These are phyloP conservation scores for Stagonosporopsis rhizophila DNA, from an alignment of 2,329 filamentous ascomycete species.

Conservation along the genomic window DNA sequence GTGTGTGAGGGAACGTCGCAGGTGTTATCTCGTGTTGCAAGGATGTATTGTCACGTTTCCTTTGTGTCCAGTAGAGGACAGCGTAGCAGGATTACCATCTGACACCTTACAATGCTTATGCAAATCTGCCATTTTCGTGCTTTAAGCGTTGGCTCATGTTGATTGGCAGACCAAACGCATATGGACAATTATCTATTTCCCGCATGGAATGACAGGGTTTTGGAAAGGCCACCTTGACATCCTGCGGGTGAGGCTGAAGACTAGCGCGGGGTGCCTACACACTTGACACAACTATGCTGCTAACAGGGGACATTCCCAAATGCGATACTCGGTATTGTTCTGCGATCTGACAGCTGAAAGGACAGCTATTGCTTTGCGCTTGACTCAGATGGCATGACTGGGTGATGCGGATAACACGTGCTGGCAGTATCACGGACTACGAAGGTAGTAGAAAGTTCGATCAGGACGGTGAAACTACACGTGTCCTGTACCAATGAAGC, in stretches of 20 bases:
- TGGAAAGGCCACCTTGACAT: conserved; percentile 16
- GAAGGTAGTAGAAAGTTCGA: conserved; percentile 28
- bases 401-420: conserved; percentile 17
- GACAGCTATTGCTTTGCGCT: conserved; percentile 2
- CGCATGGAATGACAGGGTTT: conserved; percentile 9
- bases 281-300: background rate
- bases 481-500: conserved; percentile 40
- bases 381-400: background rate
- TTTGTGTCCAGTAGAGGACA: background rate
- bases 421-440: conserved; percentile 13
- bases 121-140: background rate
- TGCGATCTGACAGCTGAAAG: conserved; percentile 1
- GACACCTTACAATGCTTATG: background rate
- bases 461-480: conserved; percentile 31
- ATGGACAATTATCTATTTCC: conserved; percentile 5
- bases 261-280: conserved; percentile 5
- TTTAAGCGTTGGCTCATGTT: background rate
- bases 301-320: conserved; percentile 6
- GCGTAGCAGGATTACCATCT: background rate
- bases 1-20: background rate
- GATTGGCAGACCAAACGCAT: conserved; percentile 8
- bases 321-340: background rate
- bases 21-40: background rate
- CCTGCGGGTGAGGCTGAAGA: conserved; percentile 19
- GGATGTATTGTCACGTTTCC: background rate